These are phyloP conservation scores for Umbelopsis ramanniana DNA, from an alignment of 192 early-diverging fungal genomes.

Conservation along the genomic window DNA sequence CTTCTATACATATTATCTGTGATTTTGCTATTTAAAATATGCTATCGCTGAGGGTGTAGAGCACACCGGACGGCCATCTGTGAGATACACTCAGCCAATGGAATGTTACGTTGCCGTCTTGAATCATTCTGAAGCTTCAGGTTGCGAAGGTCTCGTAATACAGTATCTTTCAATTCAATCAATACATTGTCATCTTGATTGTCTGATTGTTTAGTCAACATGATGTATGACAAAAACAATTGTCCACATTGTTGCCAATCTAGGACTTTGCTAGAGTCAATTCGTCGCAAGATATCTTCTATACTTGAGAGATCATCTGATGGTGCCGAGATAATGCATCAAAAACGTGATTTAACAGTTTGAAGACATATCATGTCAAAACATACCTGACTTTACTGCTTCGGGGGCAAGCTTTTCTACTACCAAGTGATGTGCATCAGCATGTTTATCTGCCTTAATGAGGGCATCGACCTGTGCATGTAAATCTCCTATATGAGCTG, in stretches of 20 bases:
- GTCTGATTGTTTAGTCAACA: background rate
- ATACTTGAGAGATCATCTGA: conserved; percentile 5
- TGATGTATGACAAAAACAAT: conserved; percentile 9
- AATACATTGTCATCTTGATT: background rate
- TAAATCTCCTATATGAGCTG: conserved; percentile 55
- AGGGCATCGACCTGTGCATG: conserved; percentile 40
- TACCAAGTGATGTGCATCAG: conserved; percentile 53
- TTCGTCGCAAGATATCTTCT: background rate
- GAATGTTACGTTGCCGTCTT: background rate
- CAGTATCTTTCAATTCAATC: background rate
- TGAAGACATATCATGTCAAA: background rate
- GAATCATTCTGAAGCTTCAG: conserved; percentile 11
- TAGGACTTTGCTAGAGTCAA: conserved; percentile 12
- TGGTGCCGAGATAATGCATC: background rate
- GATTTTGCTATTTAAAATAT: background rate
- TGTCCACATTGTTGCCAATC: conserved; percentile 15
- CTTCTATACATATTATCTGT: conserved; percentile 7
- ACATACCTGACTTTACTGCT: conserved; percentile 4
- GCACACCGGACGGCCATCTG: conserved; percentile 17
- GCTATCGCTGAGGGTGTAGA: background rate
- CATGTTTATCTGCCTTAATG: conserved; percentile 49
- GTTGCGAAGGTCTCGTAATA: conserved; percentile 10
- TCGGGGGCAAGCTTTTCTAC: conserved; percentile 59
- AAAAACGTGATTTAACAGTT: no score
- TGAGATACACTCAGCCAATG: conserved; percentile 8